phyloP scores from a whole-genome alignment of 352 stramenopile species.

The Pythium insidiosum region DNA sequence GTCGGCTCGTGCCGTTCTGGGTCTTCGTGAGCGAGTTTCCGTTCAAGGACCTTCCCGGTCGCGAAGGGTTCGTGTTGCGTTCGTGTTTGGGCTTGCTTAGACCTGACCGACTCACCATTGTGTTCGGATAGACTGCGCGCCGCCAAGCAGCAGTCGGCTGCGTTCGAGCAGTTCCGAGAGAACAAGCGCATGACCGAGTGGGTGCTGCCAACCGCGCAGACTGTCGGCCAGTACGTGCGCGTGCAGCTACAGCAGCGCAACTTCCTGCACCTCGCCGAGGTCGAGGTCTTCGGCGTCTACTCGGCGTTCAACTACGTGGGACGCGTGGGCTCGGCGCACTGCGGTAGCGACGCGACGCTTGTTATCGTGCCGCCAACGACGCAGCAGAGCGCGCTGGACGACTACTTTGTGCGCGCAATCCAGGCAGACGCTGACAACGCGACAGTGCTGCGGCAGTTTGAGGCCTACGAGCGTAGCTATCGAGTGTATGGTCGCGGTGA shows the following conservation, averaged over 20 bases:
- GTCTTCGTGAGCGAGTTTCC: constrained; percentile 87
- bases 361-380: constrained; percentile 71
- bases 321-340: constrained; percentile 64
- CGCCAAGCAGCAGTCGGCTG: constrained; percentile 69
- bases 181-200: constrained; percentile 84
- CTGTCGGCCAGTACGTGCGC: constrained; percentile 66
- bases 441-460: constrained; percentile 85
- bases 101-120: too few relatives aligned
- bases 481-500: constrained; percentile 58
- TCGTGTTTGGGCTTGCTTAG: neutral
- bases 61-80: constrained; percentile 37
- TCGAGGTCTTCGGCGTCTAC: constrained; percentile 90
- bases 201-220: constrained; percentile 79
- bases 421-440: constrained; percentile 88
- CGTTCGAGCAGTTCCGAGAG: constrained; percentile 70
- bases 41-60: constrained; percentile 75
- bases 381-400: constrained; percentile 53
- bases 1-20: constrained; percentile 88
- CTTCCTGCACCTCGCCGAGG: constrained; percentile 87
- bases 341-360: constrained; percentile 84
- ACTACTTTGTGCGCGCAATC: constrained; percentile 85
- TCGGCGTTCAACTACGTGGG: constrained; percentile 79
- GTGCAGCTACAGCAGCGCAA: constrained; percentile 86
- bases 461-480: constrained; percentile 79
- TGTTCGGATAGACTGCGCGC: constrained; percentile 72